Percentiles rank a stretch among this genome's conserved stretches.
phyloP scores from a whole-genome alignment of 106 monocot species.

The Vanilla planifolia region DNA sequence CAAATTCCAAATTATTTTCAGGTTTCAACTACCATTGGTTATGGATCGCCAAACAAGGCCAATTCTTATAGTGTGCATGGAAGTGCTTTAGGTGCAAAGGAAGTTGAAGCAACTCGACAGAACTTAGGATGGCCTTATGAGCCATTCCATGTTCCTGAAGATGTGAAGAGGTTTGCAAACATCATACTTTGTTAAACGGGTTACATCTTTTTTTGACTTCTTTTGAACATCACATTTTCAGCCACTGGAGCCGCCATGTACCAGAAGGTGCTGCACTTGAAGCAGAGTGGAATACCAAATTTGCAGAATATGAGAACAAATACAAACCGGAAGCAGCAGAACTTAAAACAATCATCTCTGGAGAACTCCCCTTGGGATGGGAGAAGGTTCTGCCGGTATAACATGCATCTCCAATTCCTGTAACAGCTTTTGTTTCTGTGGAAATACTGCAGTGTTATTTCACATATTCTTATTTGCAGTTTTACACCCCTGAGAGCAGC shows the following conservation, averaged over 20 bases:
- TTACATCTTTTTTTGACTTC: background rate
- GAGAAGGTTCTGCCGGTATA: conserved; percentile 63
- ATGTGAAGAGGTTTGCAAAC: conserved; percentile 71
- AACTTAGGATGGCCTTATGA: conserved; percentile 82
- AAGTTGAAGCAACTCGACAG: conserved; percentile 88
- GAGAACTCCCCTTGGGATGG: conserved; percentile 72
- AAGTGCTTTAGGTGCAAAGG: conserved; percentile 87
- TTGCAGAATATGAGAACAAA: conserved; percentile 73
- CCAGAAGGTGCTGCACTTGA: conserved; percentile 58
- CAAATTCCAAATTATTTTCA: conserved; percentile 10
- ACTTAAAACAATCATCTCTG: conserved; percentile 51
- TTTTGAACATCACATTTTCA: conserved; percentile 6
- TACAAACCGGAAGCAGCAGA: conserved; percentile 59
- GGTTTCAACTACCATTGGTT: conserved; percentile 84
- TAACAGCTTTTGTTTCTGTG: background rate
- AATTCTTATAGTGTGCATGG: conserved; percentile 74
- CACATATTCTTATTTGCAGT: conserved; percentile 21
- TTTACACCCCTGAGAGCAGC: conserved; percentile 63
- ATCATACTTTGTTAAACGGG: background rate
- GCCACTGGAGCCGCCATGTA: conserved; percentile 72
- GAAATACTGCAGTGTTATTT: background rate
- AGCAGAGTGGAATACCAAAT: conserved; percentile 69
- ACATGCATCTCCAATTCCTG: background rate
- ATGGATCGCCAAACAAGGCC: conserved; percentile 79
- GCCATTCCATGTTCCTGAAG: conserved; percentile 81